Evolutionary conservation across 192 early-diverging fungal species (phyloP), one percentile per base, ranked within the genome.

Genomic region (Rhizophagus clarus): DNA sequence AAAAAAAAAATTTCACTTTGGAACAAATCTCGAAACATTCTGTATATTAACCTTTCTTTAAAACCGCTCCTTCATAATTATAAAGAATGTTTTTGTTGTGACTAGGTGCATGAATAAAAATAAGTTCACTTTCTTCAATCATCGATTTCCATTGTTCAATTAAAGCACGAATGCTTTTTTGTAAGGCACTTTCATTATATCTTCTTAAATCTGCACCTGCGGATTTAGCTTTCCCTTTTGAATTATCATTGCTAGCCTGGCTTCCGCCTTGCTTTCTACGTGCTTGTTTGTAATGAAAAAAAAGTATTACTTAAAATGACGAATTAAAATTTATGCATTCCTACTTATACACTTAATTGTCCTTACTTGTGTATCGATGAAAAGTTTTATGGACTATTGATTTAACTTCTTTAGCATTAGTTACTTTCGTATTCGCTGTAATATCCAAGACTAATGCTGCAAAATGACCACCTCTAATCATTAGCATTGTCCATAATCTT

Each of bases 251-350:
- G 26, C 84, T 87, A 40, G 91, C 90, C 85, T 99, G 98, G 28
- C 95, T 89, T 0, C 97, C 97, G 80, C 98, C 98, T 83, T 99
- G 98, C 80, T 98, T 98, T 74, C 93, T 86, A 45, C 98, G 91
- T 6, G 96, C 89, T 90, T 34, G 7, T 14, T 6, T 2, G 80
- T 47, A 26, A 37, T 31, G 17, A 61, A 34, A 72, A 77, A 61
- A 51, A 24, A 34, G 17, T 20, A 47, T 26, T 11, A 6, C 29
- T n/a, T n/a, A 15, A 79, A 4, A 26, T 61, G n/a, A 71, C 20
- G 69, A 24, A 40, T 70, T 60, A 28, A n/a, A 28, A 37, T 77
- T 40, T 7, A 40, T 7, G 5, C 7, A 40, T 40, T 40, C 6
- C 6, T 40, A 40, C 8, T 40, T 40, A 40, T 9, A 9, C 37